Conservation (phyloP, 139 green algal genomes). For the Volvox reticuliferus region DNA sequence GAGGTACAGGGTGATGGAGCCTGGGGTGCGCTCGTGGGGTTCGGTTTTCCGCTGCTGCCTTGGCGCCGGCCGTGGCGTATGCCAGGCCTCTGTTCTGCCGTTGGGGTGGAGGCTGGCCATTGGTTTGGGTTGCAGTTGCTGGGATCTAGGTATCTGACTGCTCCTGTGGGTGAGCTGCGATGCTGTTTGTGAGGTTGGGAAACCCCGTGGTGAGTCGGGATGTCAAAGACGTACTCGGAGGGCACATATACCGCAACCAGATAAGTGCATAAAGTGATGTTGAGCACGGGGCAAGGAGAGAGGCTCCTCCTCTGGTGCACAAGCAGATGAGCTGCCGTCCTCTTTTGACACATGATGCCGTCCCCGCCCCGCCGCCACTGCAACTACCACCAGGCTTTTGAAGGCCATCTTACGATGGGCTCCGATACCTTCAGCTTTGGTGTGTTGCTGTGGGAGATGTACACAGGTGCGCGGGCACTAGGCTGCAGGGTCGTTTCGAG, state of each 20-base stretch:
- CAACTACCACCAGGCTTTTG: constrained; percentile 13
- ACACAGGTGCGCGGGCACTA: constrained; percentile 20
- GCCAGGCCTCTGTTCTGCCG: too few relatives aligned
- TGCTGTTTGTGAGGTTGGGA: background rate
- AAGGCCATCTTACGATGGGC: constrained; percentile 49
- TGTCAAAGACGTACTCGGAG: background rate
- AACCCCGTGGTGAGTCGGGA: background rate
- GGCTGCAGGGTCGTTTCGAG: too few relatives aligned
- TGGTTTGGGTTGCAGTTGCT: too few relatives aligned
- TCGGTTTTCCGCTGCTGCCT: too few relatives aligned
- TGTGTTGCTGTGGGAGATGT: constrained; percentile 50
- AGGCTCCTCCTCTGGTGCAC: background rate
- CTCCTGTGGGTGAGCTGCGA: too few relatives aligned
- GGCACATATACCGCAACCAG: background rate
- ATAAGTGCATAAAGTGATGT: background rate
- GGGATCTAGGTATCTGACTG: too few relatives aligned
- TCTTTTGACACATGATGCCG: background rate
- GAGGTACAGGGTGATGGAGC: background rate
- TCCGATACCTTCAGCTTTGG: constrained; percentile 48
- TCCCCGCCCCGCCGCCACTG: background rate
- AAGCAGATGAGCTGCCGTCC: background rate
- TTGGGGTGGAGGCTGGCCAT: too few relatives aligned
- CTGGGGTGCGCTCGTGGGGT: background rate
- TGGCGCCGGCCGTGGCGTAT: too few relatives aligned
- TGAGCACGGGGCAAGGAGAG: background rate